Percentiles rank a stretch among this genome's conserved stretches.
Conservation (phyloP, 23 red algal species). For the Chondrus crispus region DNA sequence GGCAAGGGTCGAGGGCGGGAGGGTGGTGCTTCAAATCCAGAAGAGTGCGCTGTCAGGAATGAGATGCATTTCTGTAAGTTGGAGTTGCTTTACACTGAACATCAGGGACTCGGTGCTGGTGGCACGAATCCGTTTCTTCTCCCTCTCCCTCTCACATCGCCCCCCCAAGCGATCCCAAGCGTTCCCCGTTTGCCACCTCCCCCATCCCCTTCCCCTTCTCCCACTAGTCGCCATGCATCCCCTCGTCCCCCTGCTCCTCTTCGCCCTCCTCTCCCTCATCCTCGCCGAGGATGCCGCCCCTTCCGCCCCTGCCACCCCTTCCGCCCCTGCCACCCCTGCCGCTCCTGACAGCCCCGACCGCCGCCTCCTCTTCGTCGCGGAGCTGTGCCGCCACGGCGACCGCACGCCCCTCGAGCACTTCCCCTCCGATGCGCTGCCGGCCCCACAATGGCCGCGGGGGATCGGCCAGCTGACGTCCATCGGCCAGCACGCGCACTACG, state of each 20-base stretch:
- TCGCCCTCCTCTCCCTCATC: not conserved
- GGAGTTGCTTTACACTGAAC: too few relatives aligned
- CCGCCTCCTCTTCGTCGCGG: constrained; percentile 62
- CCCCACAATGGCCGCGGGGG: constrained; percentile 76
- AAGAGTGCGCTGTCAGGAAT: too few relatives aligned
- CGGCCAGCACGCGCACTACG: constrained; percentile 74
- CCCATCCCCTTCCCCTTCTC: not conserved
- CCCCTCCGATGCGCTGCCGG: constrained; percentile 73
- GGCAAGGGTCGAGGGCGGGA: too few relatives aligned
- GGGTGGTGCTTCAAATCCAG: too few relatives aligned
- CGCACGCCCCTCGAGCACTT: constrained; percentile 76
- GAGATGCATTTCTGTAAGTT: too few relatives aligned
- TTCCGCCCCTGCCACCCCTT: too few relatives aligned
- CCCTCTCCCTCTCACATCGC: not conserved
- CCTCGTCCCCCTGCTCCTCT: not conserved
- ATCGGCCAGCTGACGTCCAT: constrained; percentile 77
- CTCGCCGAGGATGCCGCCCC: not conserved
- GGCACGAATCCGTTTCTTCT: too few relatives aligned
- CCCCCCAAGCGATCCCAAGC: not conserved
- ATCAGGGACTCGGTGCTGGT: too few relatives aligned
- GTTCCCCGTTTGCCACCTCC: not conserved
- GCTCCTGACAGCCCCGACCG: not conserved
- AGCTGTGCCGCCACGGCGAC: constrained; percentile 93
- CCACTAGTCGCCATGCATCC: not conserved
- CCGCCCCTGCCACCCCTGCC: not conserved